Evolutionary conservation across 2,329 filamentous ascomycete species (phyloP).

Genomic region (Fusarium irregulare): DNA sequence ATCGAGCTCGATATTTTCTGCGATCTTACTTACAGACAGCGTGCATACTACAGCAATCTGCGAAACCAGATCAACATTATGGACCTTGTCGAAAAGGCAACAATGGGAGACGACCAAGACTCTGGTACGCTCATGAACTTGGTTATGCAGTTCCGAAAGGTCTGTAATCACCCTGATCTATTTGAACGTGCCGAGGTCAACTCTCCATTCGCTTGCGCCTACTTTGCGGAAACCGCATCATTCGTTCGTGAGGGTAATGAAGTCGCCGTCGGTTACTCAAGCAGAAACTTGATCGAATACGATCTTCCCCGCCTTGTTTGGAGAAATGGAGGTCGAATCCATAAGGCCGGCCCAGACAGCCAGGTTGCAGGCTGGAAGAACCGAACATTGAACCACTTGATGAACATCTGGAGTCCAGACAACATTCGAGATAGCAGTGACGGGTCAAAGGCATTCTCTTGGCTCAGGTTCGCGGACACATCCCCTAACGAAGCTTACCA

Average conservation of each 20-base stretch:
- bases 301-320: conserved; percentile 84
- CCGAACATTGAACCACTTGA: conserved; percentile 80
- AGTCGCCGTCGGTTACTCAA: conserved; percentile 86
- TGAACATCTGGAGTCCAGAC: conserved; percentile 91
- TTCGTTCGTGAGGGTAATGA: conserved; percentile 89
- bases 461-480: conserved; percentile 85
- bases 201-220: conserved; percentile 84
- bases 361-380: conserved; percentile 80
- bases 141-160: conserved; percentile 99
- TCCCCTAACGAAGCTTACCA: conserved; percentile 79
- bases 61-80: conserved; percentile 98
- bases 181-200: conserved; percentile 94
- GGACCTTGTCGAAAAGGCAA: conserved; percentile 97
- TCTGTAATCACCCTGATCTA: conserved; percentile 97
- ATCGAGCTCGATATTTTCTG: conserved; percentile 97
- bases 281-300: conserved; percentile 87
- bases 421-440: conserved; percentile 75
- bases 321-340: conserved; percentile 80
- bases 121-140: conserved; percentile 98
- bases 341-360: conserved; percentile 80
- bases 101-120: conserved; percentile 92
- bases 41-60: conserved; percentile 90
- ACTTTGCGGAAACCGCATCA: conserved; percentile 94
- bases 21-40: conserved; percentile 94
- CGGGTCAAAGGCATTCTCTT: conserved; percentile 80